These are phyloP conservation scores for Neofusicoccum sp. DNA, from an alignment of 2,329 filamentous ascomycete species.

Conservation along the genomic window DNA sequence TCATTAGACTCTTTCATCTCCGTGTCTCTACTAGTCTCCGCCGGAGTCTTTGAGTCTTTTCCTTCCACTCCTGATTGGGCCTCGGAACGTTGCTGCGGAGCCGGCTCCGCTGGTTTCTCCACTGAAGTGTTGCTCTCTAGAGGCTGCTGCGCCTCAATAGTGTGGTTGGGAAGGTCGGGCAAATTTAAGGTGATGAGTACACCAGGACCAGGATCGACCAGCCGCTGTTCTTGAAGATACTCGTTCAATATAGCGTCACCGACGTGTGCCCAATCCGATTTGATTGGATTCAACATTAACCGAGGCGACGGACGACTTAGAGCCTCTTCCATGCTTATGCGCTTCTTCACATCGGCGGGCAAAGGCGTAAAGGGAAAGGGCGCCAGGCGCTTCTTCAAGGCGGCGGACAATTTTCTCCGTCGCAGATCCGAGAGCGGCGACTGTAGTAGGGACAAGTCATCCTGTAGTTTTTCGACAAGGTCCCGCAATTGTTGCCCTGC, in stretches of 20 bases:
- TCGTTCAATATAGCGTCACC: constrained; percentile 52
- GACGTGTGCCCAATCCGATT: constrained; percentile 51
- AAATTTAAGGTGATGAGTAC: constrained; percentile 46
- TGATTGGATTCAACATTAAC: constrained; percentile 36
- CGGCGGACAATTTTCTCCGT: constrained; percentile 52
- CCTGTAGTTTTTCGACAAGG: constrained; percentile 54
- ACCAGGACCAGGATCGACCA: constrained; percentile 37
- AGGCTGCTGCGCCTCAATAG: not conserved
- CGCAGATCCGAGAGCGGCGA: constrained; percentile 53
- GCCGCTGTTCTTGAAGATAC: constrained; percentile 44
- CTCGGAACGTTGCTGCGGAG: not conserved
- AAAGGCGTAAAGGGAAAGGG: constrained; percentile 50
- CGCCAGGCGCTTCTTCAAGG: constrained; percentile 58
- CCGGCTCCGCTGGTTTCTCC: not conserved
- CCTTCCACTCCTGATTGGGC: not conserved
- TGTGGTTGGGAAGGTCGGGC: constrained; percentile 29
- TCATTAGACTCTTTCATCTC: constrained; percentile 28
- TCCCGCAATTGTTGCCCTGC: constrained; percentile 55
- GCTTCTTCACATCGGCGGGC: constrained; percentile 34
- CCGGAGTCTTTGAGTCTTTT: not conserved
- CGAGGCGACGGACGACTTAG: constrained; percentile 36
- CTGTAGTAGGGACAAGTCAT: constrained; percentile 58
- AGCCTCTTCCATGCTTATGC: constrained; percentile 1
- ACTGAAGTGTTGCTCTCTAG: not conserved
- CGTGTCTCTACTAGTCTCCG: constrained; percentile 25